Base-by-base conservation (phyloP, 306 rosid genomes). In the Lathyrus tuberosus region DNA sequence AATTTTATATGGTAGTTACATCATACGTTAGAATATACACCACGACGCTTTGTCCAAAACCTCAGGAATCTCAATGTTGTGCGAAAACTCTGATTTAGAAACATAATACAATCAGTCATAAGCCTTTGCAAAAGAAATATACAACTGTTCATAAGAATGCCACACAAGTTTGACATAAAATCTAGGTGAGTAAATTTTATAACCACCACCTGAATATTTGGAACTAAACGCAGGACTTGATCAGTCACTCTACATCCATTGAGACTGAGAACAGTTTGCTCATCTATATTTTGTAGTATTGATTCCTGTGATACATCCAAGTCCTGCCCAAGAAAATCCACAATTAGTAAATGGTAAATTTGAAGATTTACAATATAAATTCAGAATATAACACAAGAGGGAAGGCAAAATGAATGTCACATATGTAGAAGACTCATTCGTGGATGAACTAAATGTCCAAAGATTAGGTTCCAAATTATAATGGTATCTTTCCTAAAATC, bases 161-260 rank as follows among this genome's bases (percentile, higher is more conserved):
- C 14, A 56, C 3, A 51, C 62, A 58, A 67, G 26, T 17, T 60
- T 8, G n/a, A 71, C 61, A 31, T 16, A 52, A 17, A 46, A 65
- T 49, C 17, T 37, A 57, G 18, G 15, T 4, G 44, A 28, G 37
- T 6, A 24, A 65, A 69, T 57, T 47, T 48, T 38, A 72, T 14
- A 56, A 15, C 44, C 41, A 44, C 49, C 73, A 94, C 99, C 97
- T 94, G 99, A 87, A 90, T 90, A 81, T 84, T 91, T 56, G 99
- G 99, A 81, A 94, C 99, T 80, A 94, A 76, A 41, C 92, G 95
- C 80, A 94, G 70, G 79, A 94, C 83, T 83, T 85, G 95, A 80
- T 94, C 97, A 70, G 99, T 94, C 37, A 91, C 99, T 77, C 99
- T 81, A 76, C 99, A 88, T 59, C 99, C 99, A 59, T 94, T 94